Conservation (phyloP, 2,329 filamentous ascomycete genomes). For the Aaosphaeria pasadenensis region DNA sequence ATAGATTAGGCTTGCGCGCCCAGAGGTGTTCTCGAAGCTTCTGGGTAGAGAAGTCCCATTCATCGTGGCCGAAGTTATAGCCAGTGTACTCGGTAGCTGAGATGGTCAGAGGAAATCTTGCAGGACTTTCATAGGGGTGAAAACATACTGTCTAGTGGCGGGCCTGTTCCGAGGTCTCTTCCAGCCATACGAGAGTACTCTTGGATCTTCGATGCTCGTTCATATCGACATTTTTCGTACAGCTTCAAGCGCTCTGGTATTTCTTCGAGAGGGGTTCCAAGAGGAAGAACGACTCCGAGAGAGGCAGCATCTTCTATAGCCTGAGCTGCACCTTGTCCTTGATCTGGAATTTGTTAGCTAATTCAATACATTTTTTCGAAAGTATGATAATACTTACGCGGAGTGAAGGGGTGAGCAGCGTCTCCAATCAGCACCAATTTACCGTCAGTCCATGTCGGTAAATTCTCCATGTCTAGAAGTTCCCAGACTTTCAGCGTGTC, state of each 20-base stretch:
- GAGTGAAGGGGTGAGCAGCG: conserved; percentile 66
- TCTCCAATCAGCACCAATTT: conserved; percentile 61
- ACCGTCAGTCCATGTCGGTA: conserved; percentile 55
- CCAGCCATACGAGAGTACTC: conserved; percentile 55
- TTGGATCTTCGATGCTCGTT: conserved; percentile 58
- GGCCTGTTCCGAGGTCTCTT: conserved; percentile 41
- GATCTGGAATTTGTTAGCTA: conserved; percentile 31
- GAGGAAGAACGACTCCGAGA: conserved; percentile 55
- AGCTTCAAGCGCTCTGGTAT: conserved; percentile 56
- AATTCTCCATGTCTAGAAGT: conserved; percentile 55
- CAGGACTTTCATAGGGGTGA: background rate
- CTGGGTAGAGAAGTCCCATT: conserved; percentile 54
- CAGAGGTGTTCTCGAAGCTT: conserved; percentile 51
- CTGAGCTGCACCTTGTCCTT: conserved; percentile 60
- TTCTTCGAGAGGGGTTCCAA: conserved; percentile 43
- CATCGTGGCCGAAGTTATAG: conserved; percentile 59
- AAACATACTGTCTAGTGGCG: conserved; percentile 19
- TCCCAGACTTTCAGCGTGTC: conserved; percentile 38
- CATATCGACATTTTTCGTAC: conserved; percentile 58
- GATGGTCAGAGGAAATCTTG: background rate
- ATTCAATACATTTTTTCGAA: too few relatives aligned
- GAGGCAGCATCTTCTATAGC: conserved; percentile 67
- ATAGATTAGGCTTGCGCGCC: conserved; percentile 37
- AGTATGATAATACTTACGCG: conserved; percentile 41
- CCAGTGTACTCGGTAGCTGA: conserved; percentile 37